A percentile compares a stretch with the other conserved stretches of the same genome.
These are phyloP conservation scores for Boechera stricta DNA, from an alignment of 345 rosid species.

Conservation along the genomic window DNA sequence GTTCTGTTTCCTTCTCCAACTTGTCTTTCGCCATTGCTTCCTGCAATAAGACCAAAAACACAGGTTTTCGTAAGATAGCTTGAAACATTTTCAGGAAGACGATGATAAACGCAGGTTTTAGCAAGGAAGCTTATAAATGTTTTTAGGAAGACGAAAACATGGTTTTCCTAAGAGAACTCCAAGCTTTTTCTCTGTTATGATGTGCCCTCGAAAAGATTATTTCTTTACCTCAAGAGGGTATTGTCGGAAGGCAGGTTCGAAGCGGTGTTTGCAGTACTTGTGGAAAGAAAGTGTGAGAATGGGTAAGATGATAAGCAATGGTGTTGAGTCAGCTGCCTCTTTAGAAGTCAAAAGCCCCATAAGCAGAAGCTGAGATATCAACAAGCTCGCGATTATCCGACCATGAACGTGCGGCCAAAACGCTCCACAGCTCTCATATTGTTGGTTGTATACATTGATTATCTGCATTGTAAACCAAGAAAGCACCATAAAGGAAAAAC, in stretches of 20 bases:
- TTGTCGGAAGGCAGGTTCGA: constrained; percentile 89
- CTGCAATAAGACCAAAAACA: constrained; percentile 50
- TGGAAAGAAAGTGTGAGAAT: constrained; percentile 81
- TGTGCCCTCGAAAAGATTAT: background rate
- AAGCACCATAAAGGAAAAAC: constrained; percentile 7
- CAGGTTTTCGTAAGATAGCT: background rate
- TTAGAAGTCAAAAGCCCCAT: constrained; percentile 91
- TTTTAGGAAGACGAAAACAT: background rate
- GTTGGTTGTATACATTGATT: constrained; percentile 89
- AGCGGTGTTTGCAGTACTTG: constrained; percentile 89
- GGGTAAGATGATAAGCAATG: constrained; percentile 78
- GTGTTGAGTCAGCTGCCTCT: constrained; percentile 89
- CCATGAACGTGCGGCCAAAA: constrained; percentile 98
- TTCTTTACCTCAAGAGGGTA: constrained; percentile 85
- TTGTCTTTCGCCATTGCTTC: constrained; percentile 93
- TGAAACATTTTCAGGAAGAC: background rate
- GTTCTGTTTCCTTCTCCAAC: constrained; percentile 60
- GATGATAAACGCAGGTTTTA: background rate
- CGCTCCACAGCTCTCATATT: constrained; percentile 93
- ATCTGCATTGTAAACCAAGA: constrained; percentile 57
- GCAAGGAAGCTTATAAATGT: background rate
- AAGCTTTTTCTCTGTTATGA: background rate
- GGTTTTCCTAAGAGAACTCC: background rate
- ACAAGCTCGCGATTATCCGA: constrained; percentile 79
- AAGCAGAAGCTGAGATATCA: constrained; percentile 87